Percentiles rank a stretch among this genome's conserved stretches.
These are phyloP conservation scores for Scheffersomyces stipitis DNA, from an alignment of 805 yeast genomes.

Conservation along the genomic window DNA sequence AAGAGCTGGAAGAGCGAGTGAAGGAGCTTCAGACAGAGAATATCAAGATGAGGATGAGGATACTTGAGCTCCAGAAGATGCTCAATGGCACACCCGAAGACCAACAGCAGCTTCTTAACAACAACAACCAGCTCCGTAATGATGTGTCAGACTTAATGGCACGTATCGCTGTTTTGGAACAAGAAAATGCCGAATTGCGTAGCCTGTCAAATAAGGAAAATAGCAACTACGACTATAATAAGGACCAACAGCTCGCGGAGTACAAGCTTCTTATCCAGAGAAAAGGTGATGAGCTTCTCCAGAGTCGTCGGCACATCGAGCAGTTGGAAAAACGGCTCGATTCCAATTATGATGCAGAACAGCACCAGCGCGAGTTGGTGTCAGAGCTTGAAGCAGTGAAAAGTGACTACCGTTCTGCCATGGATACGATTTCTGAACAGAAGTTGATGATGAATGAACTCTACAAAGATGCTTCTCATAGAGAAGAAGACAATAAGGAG, in stretches of 20 bases:
- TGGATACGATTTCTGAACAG: too few species aligned
- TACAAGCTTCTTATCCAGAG: slow-evolving; percentile 1
- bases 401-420: too few species aligned
- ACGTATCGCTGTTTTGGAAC: not conserved
- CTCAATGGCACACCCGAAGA: slow-evolving; percentile 24
- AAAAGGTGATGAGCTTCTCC: not conserved
- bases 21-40: slow-evolving; percentile 20
- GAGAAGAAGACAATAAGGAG: too few species aligned
- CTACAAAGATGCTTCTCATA: too few species aligned
- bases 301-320: slow-evolving; percentile 2
- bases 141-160: slow-evolving; percentile 2
- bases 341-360: not conserved
- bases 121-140: slow-evolving; percentile 16
- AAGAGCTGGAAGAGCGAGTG: slow-evolving; percentile 19
- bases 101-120: slow-evolving; percentile 16
- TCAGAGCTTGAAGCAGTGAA: not conserved
- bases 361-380: not conserved
- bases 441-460: too few species aligned
- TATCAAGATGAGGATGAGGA: slow-evolving; percentile 23
- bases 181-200: slow-evolving; percentile 3
- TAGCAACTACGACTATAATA: not conserved
- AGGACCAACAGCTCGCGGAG: slow-evolving; percentile 1
- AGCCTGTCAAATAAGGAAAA: slow-evolving; percentile 7
- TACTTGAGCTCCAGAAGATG: slow-evolving; percentile 22
- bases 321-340: slow-evolving; percentile 4